Conservation (phyloP, 495 filamentous ascomycete species). For the Daldinia caldariorum region DNA sequence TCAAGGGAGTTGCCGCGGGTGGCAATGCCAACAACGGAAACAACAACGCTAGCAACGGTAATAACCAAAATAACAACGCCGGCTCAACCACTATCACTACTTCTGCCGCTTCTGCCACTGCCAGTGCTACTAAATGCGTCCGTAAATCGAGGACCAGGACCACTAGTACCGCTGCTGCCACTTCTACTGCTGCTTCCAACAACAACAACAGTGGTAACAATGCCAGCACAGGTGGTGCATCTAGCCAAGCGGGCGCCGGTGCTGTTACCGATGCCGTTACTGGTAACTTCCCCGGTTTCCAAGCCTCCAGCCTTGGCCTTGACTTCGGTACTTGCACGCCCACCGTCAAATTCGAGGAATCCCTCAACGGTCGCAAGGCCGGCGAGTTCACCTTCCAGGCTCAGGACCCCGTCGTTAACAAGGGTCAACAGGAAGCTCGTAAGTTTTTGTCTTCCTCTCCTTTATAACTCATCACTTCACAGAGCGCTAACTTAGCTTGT, state of each 20-base stretch:
- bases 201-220: constrained; percentile 44
- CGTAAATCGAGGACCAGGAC: constrained; percentile 7
- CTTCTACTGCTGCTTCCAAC: constrained; percentile 45
- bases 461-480: neutral
- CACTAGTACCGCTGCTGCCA: constrained; percentile 29
- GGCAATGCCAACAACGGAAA: constrained; percentile 20
- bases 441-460: neutral
- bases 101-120: constrained; percentile 32
- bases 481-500: neutral
- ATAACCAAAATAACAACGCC: constrained; percentile 14
- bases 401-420: constrained; percentile 60
- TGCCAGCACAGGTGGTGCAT: constrained; percentile 46
- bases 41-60: constrained; percentile 6
- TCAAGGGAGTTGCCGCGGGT: constrained; percentile 48
- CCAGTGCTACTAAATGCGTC: constrained; percentile 24
- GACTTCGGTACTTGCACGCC: constrained; percentile 67
- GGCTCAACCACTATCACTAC: constrained; percentile 22
- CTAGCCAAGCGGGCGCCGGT: constrained; percentile 54
- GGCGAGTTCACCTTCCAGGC: constrained; percentile 67
- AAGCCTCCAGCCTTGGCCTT: constrained; percentile 45
- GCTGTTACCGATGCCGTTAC: constrained; percentile 50
- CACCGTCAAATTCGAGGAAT: constrained; percentile 65
- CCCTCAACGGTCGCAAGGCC: constrained; percentile 58
- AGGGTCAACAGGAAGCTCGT: constrained; percentile 61
- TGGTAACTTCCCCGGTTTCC: constrained; percentile 52